phyloP scores from a whole-genome alignment of 805 yeast species.

The Candida peoriensis region DNA sequence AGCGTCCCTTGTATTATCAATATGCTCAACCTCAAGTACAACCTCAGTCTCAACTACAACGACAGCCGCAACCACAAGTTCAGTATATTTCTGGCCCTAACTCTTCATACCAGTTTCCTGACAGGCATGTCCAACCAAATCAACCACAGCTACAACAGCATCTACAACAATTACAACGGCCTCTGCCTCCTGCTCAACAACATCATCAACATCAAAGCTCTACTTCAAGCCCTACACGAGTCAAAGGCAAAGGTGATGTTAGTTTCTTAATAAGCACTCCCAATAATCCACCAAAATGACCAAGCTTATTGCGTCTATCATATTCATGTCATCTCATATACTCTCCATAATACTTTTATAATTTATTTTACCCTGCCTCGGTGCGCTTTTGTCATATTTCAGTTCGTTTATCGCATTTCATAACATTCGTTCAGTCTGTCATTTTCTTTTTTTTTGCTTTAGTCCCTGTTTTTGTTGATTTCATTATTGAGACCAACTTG shows the following conservation, averaged over 20 bases:
- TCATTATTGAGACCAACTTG: too few relatives aligned
- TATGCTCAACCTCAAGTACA: conserved; percentile 3
- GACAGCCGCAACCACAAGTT: background rate
- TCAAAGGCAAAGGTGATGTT: conserved; percentile 20
- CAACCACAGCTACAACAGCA: conserved; percentile 1
- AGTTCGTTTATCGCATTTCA: too few relatives aligned
- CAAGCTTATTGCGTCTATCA: too few relatives aligned
- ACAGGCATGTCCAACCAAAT: background rate
- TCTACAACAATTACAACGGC: background rate
- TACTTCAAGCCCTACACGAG: conserved; percentile 2
- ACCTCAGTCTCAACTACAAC: conserved; percentile 1
- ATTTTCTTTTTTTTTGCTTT: too few relatives aligned
- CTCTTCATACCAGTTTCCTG: conserved; percentile 2
- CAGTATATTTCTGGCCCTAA: conserved; percentile 3
- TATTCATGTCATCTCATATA: too few relatives aligned
- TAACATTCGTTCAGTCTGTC: too few relatives aligned
- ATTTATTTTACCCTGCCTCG: too few relatives aligned
- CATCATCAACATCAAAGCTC: conserved; percentile 4
- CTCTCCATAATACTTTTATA: too few relatives aligned
- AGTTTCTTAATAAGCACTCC: conserved; percentile 24
- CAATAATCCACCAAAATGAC: conserved; percentile 21
- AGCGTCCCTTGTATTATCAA: conserved; percentile 6
- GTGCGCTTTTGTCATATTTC: too few relatives aligned
- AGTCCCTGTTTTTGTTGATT: too few relatives aligned
- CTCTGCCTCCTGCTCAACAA: background rate